These are phyloP conservation scores for Aureobasidium musti DNA, from an alignment of 2,329 filamentous ascomycete species.

Conservation along the genomic window DNA sequence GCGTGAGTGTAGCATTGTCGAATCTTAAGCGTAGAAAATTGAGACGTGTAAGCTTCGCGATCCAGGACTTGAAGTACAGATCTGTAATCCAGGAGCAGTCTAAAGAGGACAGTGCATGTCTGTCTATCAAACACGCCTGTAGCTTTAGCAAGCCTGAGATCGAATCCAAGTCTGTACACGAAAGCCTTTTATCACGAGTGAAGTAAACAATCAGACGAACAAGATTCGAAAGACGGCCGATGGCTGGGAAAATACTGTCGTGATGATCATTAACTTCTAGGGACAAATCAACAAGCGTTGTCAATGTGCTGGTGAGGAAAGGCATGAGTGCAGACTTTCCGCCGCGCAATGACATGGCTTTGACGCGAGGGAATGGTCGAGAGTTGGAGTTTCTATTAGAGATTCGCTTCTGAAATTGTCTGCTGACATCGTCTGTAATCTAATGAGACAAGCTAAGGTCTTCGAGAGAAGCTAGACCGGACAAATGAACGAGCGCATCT, in stretches of 20 bases:
- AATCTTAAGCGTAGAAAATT: neutral
- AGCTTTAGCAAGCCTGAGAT: neutral
- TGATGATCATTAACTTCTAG: neutral
- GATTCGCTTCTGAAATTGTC: too few relatives aligned
- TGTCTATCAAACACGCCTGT: neutral
- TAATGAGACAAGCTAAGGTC: too few relatives aligned
- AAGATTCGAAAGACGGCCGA: neutral
- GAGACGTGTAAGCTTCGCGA: neutral
- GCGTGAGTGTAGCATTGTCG: too few relatives aligned
- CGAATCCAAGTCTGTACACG: neutral
- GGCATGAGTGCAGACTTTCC: too few relatives aligned
- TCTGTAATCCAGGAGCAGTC: neutral
- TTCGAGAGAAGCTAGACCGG: neutral
- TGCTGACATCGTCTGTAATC: too few relatives aligned
- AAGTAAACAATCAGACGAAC: neutral
- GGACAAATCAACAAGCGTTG: neutral
- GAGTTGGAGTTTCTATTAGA: too few relatives aligned
- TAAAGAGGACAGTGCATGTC: neutral
- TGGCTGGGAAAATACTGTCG: neutral
- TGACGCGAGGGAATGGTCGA: too few relatives aligned
- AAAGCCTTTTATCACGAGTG: neutral
- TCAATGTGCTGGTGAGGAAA: neutral
- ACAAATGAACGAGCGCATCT: neutral
- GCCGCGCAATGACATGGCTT: too few relatives aligned
- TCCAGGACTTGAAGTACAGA: neutral